Percentiles rank a stretch among this genome's conserved stretches.
Evolutionary conservation across 495 filamentous ascomycete genomes (phyloP).

Genomic region (Aspergillus hancockii): DNA sequence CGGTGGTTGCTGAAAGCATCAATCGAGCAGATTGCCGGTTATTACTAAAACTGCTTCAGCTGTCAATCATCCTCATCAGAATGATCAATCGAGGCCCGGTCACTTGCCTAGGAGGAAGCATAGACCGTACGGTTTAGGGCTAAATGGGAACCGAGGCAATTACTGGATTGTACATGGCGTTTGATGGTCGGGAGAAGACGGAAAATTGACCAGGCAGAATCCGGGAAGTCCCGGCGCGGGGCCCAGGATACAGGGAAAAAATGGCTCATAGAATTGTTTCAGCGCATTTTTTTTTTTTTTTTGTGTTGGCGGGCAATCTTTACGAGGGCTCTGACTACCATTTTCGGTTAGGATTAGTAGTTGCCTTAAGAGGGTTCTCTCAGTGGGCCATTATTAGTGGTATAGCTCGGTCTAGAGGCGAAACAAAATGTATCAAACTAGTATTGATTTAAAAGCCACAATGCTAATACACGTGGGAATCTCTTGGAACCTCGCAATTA

Average conservation of each 20-base stretch:
- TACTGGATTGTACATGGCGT: neutral
- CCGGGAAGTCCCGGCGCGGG: neutral
- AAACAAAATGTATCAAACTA: neutral
- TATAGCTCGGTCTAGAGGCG: neutral
- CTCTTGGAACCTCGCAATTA: neutral
- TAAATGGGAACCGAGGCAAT: constrained; percentile 4
- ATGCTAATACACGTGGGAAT: neutral
- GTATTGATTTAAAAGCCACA: neutral
- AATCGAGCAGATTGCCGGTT: neutral
- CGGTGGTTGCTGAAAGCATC: neutral
- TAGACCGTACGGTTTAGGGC: neutral
- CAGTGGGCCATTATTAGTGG: neutral
- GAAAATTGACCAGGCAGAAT: neutral
- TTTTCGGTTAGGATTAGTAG: neutral
- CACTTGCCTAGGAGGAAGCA: neutral
- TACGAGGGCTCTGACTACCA: neutral
- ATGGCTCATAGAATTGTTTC: constrained; percentile 2
- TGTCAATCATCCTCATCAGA: neutral
- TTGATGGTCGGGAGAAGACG: constrained; percentile 2
- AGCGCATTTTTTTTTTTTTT: no score
- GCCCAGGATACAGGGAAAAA: neutral
- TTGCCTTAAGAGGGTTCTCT: neutral
- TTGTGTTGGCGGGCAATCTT: neutral
- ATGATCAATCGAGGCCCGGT: neutral
- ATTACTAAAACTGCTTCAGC: neutral